Evolutionary conservation across 306 rosid species (phyloP), one percentile per base, ranked within the genome.

Genomic region (Lathyrus aphaca): DNA sequence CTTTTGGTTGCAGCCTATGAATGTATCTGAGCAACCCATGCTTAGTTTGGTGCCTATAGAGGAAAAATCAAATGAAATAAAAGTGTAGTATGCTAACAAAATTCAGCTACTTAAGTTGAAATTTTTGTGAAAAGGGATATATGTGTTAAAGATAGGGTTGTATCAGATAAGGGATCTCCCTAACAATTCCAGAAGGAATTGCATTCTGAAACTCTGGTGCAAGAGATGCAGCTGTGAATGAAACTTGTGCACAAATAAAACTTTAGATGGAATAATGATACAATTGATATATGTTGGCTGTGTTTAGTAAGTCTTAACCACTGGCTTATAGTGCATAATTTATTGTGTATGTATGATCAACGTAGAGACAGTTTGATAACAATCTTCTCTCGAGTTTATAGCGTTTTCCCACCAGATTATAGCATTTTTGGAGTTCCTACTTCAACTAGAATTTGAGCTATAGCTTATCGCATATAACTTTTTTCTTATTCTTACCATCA

Each of bases 131-230:
- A 39, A 64, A 54, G 80, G 69, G 79, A 29, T 37, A 39, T 89
- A 95, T 97, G 82, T 77, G 91, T 91, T 91, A 69, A 95, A 95
- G 86, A 95, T 87, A 18, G n/a, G 96, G 83, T 79, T 95, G 99
- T 25, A 95, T 84, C 51, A 95, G 86, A 76, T 66, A 95, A 8
- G 97, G 72, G 82, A 83, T 95, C 81, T 91, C 82, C 84, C 99
- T 83, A 25, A 17, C 50, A 64, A 95, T 72, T 44, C 84, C 91
- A 42, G 91, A 74, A 66, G 99, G 97, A 81, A 95, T 74, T 16
- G 80, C 77, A 21, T 40, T 74, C 73, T 89, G 71, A 53, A 95
- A 88, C 67, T 89, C 99, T 40, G 96, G 71, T 25, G 96, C 99
- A 72, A 95, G 85, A 61, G 99, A 89, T 75, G 90, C 95, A 35